phyloP scores from a whole-genome alignment of 768 basidiomycete species.

The Termitomyces sp. region DNA sequence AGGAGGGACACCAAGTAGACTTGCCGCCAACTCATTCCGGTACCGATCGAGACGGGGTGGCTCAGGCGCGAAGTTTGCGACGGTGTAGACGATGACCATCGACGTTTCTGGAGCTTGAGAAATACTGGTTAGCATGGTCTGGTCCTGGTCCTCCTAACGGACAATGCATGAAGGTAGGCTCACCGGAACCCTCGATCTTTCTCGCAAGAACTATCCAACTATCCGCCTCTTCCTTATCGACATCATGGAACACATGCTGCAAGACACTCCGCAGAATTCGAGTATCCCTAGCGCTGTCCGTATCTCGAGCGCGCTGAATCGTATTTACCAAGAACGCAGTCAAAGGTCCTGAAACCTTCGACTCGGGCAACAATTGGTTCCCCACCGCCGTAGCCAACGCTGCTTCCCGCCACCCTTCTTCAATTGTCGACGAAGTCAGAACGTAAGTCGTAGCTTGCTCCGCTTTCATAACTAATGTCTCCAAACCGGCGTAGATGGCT shows the following conservation, averaged over 20 bases:
- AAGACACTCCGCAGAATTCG: conserved; percentile 62
- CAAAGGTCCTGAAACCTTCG: conserved; percentile 15
- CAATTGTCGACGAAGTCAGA: conserved; percentile 37
- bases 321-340: conserved; percentile 27
- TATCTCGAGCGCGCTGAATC: conserved; percentile 25
- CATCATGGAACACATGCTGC: conserved; percentile 53
- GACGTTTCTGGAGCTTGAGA: conserved; percentile 64
- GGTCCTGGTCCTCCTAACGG: too few species aligned
- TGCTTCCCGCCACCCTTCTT: conserved; percentile 48
- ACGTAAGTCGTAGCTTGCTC: conserved; percentile 63
- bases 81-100: conserved; percentile 59
- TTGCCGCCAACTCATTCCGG: conserved; percentile 89
- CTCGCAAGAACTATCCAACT: conserved; percentile 73
- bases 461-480: conserved; percentile 40
- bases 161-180: conserved; percentile 15
- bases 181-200: conserved; percentile 60
- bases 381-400: conserved; percentile 33
- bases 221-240: conserved; percentile 65
- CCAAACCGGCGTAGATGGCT: conserved; percentile 30
- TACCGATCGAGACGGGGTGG: conserved; percentile 72
- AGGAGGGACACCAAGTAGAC: conserved; percentile 62
- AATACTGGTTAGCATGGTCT: neutral
- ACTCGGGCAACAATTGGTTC: conserved; percentile 13
- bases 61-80: conserved; percentile 63
- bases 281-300: conserved; percentile 50